phyloP scores from a whole-genome alignment of 225 moss, liverwort and hornwort genomes.

The Asterella californica region DNA sequence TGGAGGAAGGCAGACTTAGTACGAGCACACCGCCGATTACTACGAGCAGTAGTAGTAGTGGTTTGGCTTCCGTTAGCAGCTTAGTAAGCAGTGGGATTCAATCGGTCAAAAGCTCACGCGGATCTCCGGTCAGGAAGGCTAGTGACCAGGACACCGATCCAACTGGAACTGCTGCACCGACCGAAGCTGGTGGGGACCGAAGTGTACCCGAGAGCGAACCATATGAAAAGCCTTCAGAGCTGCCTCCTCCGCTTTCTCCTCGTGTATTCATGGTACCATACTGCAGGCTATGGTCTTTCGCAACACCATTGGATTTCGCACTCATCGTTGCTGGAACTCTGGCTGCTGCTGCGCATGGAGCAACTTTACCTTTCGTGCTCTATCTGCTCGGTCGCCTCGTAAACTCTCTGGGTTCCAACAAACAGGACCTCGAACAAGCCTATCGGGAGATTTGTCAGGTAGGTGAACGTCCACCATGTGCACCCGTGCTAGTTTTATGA shows the following conservation, averaged over 20 bases:
- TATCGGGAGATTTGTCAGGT: slow-evolving; percentile 37
- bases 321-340: slow-evolving; percentile 30
- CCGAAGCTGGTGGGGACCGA: slow-evolving; percentile 18
- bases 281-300: slow-evolving; percentile 29
- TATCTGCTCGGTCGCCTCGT: slow-evolving; percentile 36
- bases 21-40: slow-evolving; percentile 3
- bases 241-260: not conserved
- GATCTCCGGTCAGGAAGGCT: slow-evolving; percentile 8
- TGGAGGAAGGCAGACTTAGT: slow-evolving; percentile 1
- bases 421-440: slow-evolving; percentile 23
- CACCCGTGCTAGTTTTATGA: too few species aligned
- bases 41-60: slow-evolving; percentile 7
- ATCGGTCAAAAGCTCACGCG: slow-evolving; percentile 10
- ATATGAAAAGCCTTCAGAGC: not conserved
- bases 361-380: slow-evolving; percentile 27
- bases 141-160: slow-evolving; percentile 14
- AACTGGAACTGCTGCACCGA: slow-evolving; percentile 17
- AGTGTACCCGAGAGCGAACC: slow-evolving; percentile 8
- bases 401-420: slow-evolving; percentile 32
- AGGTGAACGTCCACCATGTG: not conserved
- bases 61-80: slow-evolving; percentile 4
- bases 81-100: slow-evolving; percentile 17
- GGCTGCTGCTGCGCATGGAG: slow-evolving; percentile 38
- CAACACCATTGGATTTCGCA: slow-evolving; percentile 31
- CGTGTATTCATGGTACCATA: slow-evolving; percentile 19